Evolutionary conservation across 176 grass and related monocot genomes (phyloP).

Genomic region (Cenchrus fungigraminus): DNA sequence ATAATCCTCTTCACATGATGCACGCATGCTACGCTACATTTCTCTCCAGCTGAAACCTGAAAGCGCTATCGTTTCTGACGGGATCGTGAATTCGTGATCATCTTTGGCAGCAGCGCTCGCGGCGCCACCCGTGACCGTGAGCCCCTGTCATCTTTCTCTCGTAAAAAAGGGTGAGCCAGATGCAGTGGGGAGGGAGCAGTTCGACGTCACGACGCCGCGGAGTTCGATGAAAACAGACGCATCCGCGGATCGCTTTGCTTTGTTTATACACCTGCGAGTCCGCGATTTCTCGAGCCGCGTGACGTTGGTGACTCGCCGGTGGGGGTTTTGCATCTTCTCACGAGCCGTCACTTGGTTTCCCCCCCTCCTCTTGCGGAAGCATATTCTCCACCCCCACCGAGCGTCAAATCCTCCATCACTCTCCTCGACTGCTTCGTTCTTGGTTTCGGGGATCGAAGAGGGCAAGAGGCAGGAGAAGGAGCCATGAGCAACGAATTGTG

Average conservation of each 20-base stretch:
- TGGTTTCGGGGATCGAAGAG: neutral
- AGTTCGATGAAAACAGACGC: conserved; percentile 17
- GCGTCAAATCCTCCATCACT: neutral
- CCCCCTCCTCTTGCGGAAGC: neutral
- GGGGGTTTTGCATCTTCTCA: conserved; percentile 8
- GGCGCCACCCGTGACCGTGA: conserved; percentile 22
- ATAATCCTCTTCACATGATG: conserved; percentile 21
- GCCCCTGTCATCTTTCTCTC: neutral
- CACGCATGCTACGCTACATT: neutral
- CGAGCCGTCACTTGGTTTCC: neutral
- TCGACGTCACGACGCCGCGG: conserved; percentile 6
- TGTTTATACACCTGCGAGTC: conserved; percentile 33
- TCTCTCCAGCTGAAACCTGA: neutral
- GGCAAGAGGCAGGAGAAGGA: neutral
- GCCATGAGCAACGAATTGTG: conserved; percentile 71
- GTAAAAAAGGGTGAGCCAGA: neutral
- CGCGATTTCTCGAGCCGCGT: neutral
- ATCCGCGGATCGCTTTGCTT: conserved; percentile 12
- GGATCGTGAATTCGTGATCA: neutral
- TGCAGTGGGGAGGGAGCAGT: neutral
- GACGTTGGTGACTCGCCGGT: neutral
- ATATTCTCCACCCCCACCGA: neutral
- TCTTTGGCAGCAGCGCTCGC: neutral
- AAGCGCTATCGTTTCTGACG: neutral
- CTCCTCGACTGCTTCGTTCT: neutral